These are phyloP conservation scores for Limnanthes douglasii DNA, from an alignment of 345 rosid species.

Conservation along the genomic window DNA sequence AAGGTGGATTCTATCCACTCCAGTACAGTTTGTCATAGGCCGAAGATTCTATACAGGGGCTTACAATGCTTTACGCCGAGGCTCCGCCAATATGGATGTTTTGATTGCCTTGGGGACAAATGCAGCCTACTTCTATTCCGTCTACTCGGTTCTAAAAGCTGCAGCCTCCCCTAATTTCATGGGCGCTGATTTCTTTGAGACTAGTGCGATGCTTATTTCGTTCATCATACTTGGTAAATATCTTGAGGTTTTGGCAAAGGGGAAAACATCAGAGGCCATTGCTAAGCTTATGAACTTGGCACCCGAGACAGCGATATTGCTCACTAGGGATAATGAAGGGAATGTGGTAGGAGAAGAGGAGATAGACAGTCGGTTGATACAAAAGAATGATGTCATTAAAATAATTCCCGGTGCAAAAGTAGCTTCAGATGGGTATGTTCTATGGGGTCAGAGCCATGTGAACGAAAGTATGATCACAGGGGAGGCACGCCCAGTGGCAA, in stretches of 20 bases:
- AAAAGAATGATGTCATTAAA: conserved; percentile 48
- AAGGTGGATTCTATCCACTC: conserved; percentile 42
- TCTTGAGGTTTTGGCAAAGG: conserved; percentile 57
- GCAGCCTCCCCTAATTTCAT: conserved; percentile 25
- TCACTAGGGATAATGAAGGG: conserved; percentile 33
- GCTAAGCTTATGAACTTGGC: conserved; percentile 64
- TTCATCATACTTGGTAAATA: conserved; percentile 69
- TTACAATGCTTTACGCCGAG: conserved; percentile 40
- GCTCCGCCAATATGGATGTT: conserved; percentile 77
- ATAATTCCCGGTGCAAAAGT: conserved; percentile 32
- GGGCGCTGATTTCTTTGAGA: conserved; percentile 62
- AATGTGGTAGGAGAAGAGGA: conserved; percentile 40
- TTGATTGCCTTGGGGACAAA: conserved; percentile 62
- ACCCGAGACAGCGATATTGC: conserved; percentile 40
- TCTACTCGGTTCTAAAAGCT: conserved; percentile 42
- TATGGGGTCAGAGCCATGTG: conserved; percentile 40
- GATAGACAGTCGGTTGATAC: conserved; percentile 46
- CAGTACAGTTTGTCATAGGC: conserved; percentile 60
- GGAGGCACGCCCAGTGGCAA: conserved; percentile 31
- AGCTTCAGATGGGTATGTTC: conserved; percentile 31
- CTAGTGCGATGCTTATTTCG: conserved; percentile 67
- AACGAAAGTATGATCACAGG: conserved; percentile 50
- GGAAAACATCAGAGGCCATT: conserved; percentile 61
- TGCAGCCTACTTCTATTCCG: conserved; percentile 61
- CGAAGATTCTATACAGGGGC: conserved; percentile 49